Percentiles rank a stretch among this genome's conserved stretches.
Evolutionary conservation across 2,329 filamentous ascomycete species (phyloP).

Genomic region (Pyrenochaeta sp.): DNA sequence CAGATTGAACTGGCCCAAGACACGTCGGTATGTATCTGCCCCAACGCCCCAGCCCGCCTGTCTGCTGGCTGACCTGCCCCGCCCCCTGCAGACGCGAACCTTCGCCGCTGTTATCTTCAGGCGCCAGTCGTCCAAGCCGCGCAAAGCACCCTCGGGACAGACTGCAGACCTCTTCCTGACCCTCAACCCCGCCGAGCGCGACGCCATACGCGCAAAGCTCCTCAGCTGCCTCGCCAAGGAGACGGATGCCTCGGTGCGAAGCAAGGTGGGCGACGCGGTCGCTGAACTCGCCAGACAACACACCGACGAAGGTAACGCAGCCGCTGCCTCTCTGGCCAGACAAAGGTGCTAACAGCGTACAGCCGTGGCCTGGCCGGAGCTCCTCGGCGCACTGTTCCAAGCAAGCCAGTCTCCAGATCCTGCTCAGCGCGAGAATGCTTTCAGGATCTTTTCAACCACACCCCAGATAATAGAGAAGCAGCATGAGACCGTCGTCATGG

Average conservation of each 20-base stretch:
- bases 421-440: conserved; percentile 88
- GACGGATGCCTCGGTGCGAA: conserved; percentile 75
- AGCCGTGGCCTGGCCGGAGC: conserved; percentile 89
- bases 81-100: conserved; percentile 72
- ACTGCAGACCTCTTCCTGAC: conserved; percentile 86
- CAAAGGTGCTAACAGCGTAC: conserved; percentile 18
- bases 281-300: conserved; percentile 96
- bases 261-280: conserved; percentile 97
- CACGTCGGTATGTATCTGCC: conserved; percentile 65
- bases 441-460: conserved; percentile 93
- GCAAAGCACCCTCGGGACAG: conserved; percentile 73
- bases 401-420: conserved; percentile 86
- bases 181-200: conserved; percentile 74
- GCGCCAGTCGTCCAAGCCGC: conserved; percentile 86
- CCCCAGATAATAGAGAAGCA: conserved; percentile 96
- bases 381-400: conserved; percentile 84
- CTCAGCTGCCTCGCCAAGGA: conserved; percentile 79
- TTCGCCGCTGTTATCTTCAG: conserved; percentile 95
- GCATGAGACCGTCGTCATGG: conserved; percentile 87
- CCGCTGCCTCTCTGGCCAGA: background rate
- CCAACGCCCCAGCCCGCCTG: background rate
- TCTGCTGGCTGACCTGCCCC: conserved; percentile 8
- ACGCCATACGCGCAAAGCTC: conserved; percentile 82
- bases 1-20: conserved; percentile 84
- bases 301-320: conserved; percentile 79